Conservation (phyloP, 768 basidiomycete genomes). For the Russula sp. region DNA sequence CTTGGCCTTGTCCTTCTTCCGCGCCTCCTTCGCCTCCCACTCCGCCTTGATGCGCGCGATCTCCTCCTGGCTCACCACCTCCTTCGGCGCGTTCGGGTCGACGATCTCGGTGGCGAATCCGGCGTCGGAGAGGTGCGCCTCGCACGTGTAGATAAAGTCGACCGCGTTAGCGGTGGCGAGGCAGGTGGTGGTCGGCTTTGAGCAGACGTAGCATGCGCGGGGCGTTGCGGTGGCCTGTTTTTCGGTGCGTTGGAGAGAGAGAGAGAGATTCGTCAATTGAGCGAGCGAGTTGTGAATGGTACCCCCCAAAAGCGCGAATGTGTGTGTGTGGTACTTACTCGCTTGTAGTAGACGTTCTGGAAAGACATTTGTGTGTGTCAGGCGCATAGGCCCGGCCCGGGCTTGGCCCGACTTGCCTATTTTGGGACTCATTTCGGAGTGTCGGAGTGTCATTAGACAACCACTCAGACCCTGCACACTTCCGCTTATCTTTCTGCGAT, state of each 20-base stretch:
- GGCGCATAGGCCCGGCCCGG: background rate
- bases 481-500: no score
- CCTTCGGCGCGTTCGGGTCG: slow-evolving; percentile 34
- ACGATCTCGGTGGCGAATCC: slow-evolving; percentile 61
- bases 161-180: slow-evolving; percentile 76
- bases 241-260: background rate
- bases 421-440: no score
- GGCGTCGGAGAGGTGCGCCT: slow-evolving; percentile 69
- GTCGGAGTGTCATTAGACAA: no score
- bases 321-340: slow-evolving; percentile 45
- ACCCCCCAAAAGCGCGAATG: no score
- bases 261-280: no score
- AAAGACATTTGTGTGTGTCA: slow-evolving; percentile 53
- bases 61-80: slow-evolving; percentile 55
- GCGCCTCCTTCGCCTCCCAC: slow-evolving; percentile 70
- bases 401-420: no score
- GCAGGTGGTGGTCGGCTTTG: slow-evolving; percentile 74
- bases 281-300: no score
- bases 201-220: slow-evolving; percentile 74
- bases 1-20: slow-evolving; percentile 46
- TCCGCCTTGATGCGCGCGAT: slow-evolving; percentile 72
- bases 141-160: slow-evolving; percentile 86
- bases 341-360: slow-evolving; percentile 83
- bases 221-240: slow-evolving; percentile 69
- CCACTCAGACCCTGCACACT: no score